A percentile compares a stretch with the other conserved stretches of the same genome.
These are phyloP conservation scores for Nakaseomyces sp. DNA, from an alignment of 1,139 yeast genomes.

Conservation along the genomic window DNA sequence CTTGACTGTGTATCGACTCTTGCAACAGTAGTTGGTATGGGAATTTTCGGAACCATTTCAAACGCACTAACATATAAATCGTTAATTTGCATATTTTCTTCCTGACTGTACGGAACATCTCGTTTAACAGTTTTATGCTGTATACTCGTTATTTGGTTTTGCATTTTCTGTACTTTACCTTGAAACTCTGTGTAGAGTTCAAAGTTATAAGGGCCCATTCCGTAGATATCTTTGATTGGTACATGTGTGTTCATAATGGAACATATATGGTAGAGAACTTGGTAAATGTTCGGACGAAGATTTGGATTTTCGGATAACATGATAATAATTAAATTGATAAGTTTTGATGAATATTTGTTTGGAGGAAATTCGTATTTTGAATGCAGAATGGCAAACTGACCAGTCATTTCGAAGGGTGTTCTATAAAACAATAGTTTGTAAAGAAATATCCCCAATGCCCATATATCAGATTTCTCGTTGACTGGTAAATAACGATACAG, in stretches of 20 bases:
- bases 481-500: constrained; percentile 75
- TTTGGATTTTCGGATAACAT: constrained; percentile 73
- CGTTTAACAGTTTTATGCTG: background rate
- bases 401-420: constrained; percentile 89
- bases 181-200: constrained; percentile 33
- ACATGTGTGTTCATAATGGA: constrained; percentile 44
- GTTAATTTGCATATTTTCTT: background rate
- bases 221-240: constrained; percentile 42
- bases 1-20: background rate
- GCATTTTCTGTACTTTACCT: constrained; percentile 29
- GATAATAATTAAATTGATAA: constrained; percentile 68
- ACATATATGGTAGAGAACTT: constrained; percentile 64
- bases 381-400: constrained; percentile 57
- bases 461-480: constrained; percentile 88
- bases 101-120: background rate
- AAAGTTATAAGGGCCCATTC: constrained; percentile 34
- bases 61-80: background rate
- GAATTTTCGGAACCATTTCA: constrained; percentile 4
- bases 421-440: constrained; percentile 89
- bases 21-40: background rate
- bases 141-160: constrained; percentile 19
- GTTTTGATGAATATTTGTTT: constrained; percentile 44
- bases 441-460: constrained; percentile 92
- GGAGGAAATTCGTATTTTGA: constrained; percentile 52
- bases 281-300: constrained; percentile 80